A percentile compares a stretch with the other conserved stretches of the same genome.
Conservation (phyloP, 192 early-diverging fungal genomes). For the Chytriomyces sp. region DNA sequence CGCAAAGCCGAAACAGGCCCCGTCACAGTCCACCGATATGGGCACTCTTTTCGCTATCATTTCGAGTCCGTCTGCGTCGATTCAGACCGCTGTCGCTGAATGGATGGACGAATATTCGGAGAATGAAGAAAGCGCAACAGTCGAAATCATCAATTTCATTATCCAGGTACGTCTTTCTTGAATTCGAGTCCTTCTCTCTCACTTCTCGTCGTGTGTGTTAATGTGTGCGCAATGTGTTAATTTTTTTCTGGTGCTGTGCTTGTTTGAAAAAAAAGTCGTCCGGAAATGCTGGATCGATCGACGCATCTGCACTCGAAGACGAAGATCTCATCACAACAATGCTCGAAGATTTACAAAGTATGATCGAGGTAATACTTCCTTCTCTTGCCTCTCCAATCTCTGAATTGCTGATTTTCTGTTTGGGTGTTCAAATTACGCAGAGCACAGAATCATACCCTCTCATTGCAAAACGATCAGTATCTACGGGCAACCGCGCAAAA, state of each 20-base stretch:
- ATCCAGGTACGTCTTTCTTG: constrained; percentile 54
- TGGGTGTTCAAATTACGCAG: constrained; percentile 19
- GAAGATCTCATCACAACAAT: constrained; percentile 61
- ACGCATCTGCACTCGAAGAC: constrained; percentile 51
- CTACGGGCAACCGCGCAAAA: constrained; percentile 27
- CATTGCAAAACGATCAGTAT: constrained; percentile 59
- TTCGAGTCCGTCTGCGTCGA: constrained; percentile 21
- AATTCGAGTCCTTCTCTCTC: constrained; percentile 10
- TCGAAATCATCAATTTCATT: constrained; percentile 77
- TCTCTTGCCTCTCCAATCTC: background rate
- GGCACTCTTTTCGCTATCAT: too few relatives aligned
- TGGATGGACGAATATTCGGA: constrained; percentile 74
- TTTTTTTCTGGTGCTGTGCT: background rate
- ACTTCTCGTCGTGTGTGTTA: background rate
- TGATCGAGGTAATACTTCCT: constrained; percentile 59
- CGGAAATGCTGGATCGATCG: constrained; percentile 61
- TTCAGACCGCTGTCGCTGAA: constrained; percentile 68
- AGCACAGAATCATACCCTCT: constrained; percentile 72
- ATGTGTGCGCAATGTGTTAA: too few relatives aligned
- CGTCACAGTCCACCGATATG: too few relatives aligned
- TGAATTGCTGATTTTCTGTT: constrained; percentile 1
- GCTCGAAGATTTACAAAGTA: constrained; percentile 66
- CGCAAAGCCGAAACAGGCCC: too few relatives aligned
- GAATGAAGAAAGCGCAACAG: constrained; percentile 59
- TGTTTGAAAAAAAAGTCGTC: constrained; percentile 46